Percentiles rank a stretch among this genome's conserved stretches.
These are phyloP conservation scores for Nemophila menziesii DNA, from an alignment of 257 asterid genomes.

Conservation along the genomic window DNA sequence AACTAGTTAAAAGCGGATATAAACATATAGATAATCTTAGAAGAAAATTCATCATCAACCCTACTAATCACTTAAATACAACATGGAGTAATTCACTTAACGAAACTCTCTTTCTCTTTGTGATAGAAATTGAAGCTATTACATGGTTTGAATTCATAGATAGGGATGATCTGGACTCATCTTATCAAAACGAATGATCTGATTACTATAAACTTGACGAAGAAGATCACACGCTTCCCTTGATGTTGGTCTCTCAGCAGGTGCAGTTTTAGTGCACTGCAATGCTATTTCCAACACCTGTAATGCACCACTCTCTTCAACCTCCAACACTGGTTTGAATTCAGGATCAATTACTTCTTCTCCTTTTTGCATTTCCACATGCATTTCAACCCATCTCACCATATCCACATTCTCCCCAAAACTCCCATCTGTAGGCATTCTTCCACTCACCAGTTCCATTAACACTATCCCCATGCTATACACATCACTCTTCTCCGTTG, in stretches of 20 bases:
- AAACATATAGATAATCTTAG: no score
- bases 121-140: no score
- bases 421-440: conserved; percentile 74
- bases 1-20: no score
- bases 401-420: conserved; percentile 62
- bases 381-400: conserved; percentile 81
- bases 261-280: conserved; percentile 79
- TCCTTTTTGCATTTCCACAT: conserved; percentile 30
- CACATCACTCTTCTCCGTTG: conserved; percentile 79
- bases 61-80: no score
- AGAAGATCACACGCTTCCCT: conserved; percentile 52
- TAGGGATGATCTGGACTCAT: conserved; percentile 38
- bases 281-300: conserved; percentile 72
- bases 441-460: conserved; percentile 79
- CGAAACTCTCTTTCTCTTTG: no score
- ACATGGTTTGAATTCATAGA: no score
- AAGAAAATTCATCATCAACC: no score
- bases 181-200: conserved; percentile 35
- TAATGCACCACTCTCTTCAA: conserved; percentile 40
- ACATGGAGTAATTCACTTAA: no score
- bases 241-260: conserved; percentile 77
- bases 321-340: conserved; percentile 48
- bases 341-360: conserved; percentile 61
- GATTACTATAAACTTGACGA: conserved; percentile 41
- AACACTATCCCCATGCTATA: conserved; percentile 97